Evolutionary conservation across 169 alveolate species (phyloP).

Genomic region (Cryptosporidium parvum): DNA sequence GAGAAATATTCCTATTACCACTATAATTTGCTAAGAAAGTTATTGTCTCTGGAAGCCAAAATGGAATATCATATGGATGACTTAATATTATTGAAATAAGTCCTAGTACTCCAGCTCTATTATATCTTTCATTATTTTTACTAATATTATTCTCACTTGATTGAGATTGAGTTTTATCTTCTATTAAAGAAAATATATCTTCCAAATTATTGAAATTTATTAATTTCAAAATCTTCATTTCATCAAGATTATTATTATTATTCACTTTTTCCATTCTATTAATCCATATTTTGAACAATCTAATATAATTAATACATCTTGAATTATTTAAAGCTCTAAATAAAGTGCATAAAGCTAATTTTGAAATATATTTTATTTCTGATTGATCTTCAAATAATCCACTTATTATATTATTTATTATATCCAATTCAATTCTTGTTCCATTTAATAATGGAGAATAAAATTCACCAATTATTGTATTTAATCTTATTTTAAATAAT

Average conservation of each 20-base stretch:
- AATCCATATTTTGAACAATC: slow-evolving; percentile 32
- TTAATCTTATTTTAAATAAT: slow-evolving; percentile 22
- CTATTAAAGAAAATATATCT: not conserved
- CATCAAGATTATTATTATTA: not conserved
- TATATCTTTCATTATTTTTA: not conserved
- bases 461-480: slow-evolving; percentile 54
- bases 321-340: slow-evolving; percentile 23
- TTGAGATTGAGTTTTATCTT: not conserved
- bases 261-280: not conserved
- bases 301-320: slow-evolving; percentile 9
- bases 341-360: slow-evolving; percentile 41
- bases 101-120: slow-evolving; percentile 40
- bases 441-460: slow-evolving; percentile 21
- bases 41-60: slow-evolving; percentile 85
- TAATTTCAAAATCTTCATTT: not conserved
- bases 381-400: slow-evolving; percentile 64
- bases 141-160: not conserved
- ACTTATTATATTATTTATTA: slow-evolving; percentile 19
- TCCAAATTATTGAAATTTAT: not conserved
- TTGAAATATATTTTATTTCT: slow-evolving; percentile 30
- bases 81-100: slow-evolving; percentile 42
- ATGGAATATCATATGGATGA: slow-evolving; percentile 82
- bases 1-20: slow-evolving; percentile 55
- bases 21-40: slow-evolving; percentile 81
- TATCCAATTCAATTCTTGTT: slow-evolving; percentile 11